phyloP scores from a whole-genome alignment of 164 flowering plant genomes.

The Liriodendron chinense region DNA sequence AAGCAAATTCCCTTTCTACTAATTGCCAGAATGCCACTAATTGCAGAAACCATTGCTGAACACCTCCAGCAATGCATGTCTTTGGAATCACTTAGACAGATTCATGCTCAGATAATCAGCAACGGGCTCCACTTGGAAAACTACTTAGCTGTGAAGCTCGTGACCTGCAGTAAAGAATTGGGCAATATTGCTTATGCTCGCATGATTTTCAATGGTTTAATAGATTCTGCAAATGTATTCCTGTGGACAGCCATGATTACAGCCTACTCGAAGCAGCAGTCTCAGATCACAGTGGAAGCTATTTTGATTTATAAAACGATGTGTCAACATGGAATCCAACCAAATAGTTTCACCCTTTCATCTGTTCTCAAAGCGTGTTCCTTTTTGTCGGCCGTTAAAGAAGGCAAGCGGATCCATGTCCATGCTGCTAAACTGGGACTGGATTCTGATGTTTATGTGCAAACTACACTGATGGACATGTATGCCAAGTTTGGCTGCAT shows the following conservation, averaged over 20 bases:
- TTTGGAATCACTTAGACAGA: slow-evolving; percentile 10
- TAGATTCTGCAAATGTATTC: slow-evolving; percentile 13
- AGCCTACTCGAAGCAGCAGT: slow-evolving; percentile 10
- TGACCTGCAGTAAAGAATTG: slow-evolving; percentile 8
- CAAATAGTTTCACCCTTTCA: slow-evolving; percentile 15
- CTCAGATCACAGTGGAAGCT: slow-evolving; percentile 13
- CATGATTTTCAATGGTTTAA: slow-evolving; percentile 8
- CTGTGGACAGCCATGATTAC: slow-evolving; percentile 20
- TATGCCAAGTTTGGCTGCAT: slow-evolving; percentile 15
- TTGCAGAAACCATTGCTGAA: slow-evolving; percentile 5
- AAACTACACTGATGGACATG: slow-evolving; percentile 14
- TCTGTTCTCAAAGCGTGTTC: slow-evolving; percentile 19
- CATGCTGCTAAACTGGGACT: slow-evolving; percentile 12
- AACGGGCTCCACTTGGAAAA: slow-evolving; percentile 11
- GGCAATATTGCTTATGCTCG: slow-evolving; percentile 15
- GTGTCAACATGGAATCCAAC: slow-evolving; percentile 6
- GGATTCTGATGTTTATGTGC: slow-evolving; percentile 12
- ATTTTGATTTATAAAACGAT: slow-evolving; percentile 12
- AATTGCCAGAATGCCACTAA: not conserved
- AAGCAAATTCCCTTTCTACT: slow-evolving; percentile 6
- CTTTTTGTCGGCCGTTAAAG: slow-evolving; percentile 5
- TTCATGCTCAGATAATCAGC: slow-evolving; percentile 13
- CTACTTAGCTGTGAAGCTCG: slow-evolving; percentile 12
- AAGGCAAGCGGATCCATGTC: slow-evolving; percentile 10
- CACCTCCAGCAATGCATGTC: slow-evolving; percentile 13